Percentiles rank a stretch among this genome's conserved stretches.
These are phyloP conservation scores for Withania somnifera DNA, from an alignment of 305 asterid genomes.

Conservation along the genomic window DNA sequence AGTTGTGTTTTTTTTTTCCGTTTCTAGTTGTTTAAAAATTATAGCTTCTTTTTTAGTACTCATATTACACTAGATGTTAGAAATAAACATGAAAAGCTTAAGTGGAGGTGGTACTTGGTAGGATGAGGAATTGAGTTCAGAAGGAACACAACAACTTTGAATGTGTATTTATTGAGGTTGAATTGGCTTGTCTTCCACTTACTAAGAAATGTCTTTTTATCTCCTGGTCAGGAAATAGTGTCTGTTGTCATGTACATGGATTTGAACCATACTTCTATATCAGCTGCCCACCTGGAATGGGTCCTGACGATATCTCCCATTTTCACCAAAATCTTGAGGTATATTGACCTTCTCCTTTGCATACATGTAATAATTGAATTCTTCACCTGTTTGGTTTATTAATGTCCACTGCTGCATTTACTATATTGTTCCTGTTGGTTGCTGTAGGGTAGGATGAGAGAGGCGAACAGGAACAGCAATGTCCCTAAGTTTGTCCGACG, in stretches of 20 bases:
- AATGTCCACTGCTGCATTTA: neutral
- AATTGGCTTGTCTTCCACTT: neutral
- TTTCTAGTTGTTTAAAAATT: neutral
- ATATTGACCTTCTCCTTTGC: slow-evolving; percentile 1
- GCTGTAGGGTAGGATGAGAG: slow-evolving; percentile 79
- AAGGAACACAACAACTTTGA: neutral
- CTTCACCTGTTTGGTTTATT: neutral
- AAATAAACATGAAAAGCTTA: neutral
- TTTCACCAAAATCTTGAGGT: slow-evolving; percentile 96
- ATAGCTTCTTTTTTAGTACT: no score
- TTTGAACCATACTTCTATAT: slow-evolving; percentile 94
- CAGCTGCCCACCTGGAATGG: slow-evolving; percentile 91
- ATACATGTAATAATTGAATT: neutral
- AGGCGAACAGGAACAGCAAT: slow-evolving; percentile 53
- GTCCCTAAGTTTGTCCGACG: slow-evolving; percentile 69
- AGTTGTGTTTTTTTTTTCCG: neutral
- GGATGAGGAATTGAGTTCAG: neutral
- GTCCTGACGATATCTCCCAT: slow-evolving; percentile 89
- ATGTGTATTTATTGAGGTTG: neutral
- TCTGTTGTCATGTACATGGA: slow-evolving; percentile 92
- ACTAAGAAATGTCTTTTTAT: slow-evolving; percentile 8
- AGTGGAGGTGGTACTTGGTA: neutral
- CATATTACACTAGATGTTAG: neutral
- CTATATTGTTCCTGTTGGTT: slow-evolving; percentile 16
- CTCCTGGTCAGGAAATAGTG: slow-evolving; percentile 70